Base-by-base conservation (phyloP, 2,329 filamentous ascomycete genomes). In the Emmonsiellopsis sp. region DNA sequence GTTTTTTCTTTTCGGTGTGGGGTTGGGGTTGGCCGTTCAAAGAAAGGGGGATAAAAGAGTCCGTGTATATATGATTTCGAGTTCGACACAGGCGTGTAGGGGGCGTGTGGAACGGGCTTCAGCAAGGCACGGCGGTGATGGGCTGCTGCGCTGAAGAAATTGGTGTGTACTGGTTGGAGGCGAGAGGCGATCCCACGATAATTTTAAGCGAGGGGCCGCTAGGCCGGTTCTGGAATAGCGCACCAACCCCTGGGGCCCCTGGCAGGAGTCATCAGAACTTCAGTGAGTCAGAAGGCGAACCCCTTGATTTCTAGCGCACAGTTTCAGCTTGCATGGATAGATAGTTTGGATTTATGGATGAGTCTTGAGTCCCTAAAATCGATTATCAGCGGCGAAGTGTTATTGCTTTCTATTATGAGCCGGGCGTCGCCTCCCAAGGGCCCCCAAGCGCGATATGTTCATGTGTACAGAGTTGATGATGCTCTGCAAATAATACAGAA, bases 151-250 rank as follows among this genome's bases (percentile, higher is more conserved):
- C 45, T 47, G 33, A 13, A 49, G 17, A 49, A 49, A 39, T 49
- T 49, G 46, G 13, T 49, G 46, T 49, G 34, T 48, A 5, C 7
- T 27, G 33, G 32, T 37, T 48, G 45, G 14, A 37, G 45, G 45
- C 45, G 36, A 49, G 17, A 21, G 34, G 11, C 31, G 17, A 40
- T 10, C 32, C 46, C 11, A 49, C 46, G 46, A 49, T 49, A 71
- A 71, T 70, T 71, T 71, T 72, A 72, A 72, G 70, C 70, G 70
- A 72, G 69, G 57, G 21, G 42, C n/a, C 11, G 8, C 55, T 58
- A 58, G 42, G 14, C 55, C 49, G 1, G 3, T 57, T 52, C 36
- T 6, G 55, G 57, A 36, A 47, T 50, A 53, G 53, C 42, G 36
- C 32, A 17, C 17, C 17, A 17, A 17, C 17, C 17, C 17, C 17